phyloP scores from a whole-genome alignment of 805 yeast species.

The Crinitomyces ghanaensis region DNA sequence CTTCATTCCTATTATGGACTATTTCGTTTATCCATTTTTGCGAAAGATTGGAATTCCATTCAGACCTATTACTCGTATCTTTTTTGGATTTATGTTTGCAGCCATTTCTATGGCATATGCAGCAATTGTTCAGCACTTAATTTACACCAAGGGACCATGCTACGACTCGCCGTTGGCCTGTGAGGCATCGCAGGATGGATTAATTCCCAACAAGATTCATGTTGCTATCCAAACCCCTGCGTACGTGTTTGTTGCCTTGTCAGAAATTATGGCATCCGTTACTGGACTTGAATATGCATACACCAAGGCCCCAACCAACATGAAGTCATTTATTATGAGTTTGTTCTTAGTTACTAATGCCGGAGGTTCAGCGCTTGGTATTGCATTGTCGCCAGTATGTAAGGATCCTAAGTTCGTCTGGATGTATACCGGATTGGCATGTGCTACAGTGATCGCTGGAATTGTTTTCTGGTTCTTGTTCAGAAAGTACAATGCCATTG shows the following conservation, averaged over 20 bases:
- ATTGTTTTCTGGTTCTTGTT: conserved; percentile 48
- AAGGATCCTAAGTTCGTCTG: conserved; percentile 60
- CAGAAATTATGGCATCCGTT: conserved; percentile 70
- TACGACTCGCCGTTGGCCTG: conserved; percentile 51
- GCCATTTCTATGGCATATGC: conserved; percentile 61
- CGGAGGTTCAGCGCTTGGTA: conserved; percentile 66
- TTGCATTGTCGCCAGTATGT: conserved; percentile 56
- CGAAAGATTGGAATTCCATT: conserved; percentile 41
- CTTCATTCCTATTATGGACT: conserved; percentile 65
- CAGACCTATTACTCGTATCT: conserved; percentile 62
- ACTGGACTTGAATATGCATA: conserved; percentile 80
- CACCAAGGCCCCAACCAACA: conserved; percentile 63
- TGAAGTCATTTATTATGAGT: conserved; percentile 53
- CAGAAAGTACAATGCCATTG: conserved; percentile 42
- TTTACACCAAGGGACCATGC: conserved; percentile 66
- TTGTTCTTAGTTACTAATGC: conserved; percentile 61
- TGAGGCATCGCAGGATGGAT: conserved; percentile 29
- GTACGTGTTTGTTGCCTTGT: conserved; percentile 57
- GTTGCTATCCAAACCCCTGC: conserved; percentile 67
- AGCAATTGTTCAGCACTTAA: conserved; percentile 59
- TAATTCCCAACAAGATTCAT: conserved; percentile 43
- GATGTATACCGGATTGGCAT: conserved; percentile 54
- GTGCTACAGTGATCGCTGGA: conserved; percentile 50
- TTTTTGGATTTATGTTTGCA: conserved; percentile 57
- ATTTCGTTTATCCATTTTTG: conserved; percentile 42